Evolutionary conservation across 345 rosid genomes (phyloP), one percentile per base, ranked within the genome.

Genomic region (Hevea brasiliensis): DNA sequence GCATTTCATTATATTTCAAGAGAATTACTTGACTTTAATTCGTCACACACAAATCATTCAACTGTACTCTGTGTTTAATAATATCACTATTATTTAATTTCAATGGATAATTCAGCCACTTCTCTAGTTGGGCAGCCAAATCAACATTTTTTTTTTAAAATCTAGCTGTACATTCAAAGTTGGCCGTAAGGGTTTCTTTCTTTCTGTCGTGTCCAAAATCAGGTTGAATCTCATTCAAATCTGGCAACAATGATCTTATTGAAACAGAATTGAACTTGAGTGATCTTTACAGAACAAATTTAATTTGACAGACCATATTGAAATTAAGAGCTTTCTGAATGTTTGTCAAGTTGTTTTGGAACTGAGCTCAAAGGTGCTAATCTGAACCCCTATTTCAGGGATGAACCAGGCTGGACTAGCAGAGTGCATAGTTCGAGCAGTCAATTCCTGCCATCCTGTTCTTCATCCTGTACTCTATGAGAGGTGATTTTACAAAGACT

Each of bases 351-450:
- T 47, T 57, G 0, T 20, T 11, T 47, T 68, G 51, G 57, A 53
- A 27, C 10, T 42, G 40, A 57, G 32, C 66, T 70, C 40, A 37
- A 4, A 56, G 13, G 17, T 47, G 40, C 35, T 55, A 26, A 73
- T 53, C 21, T 42, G 45, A 47, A 32, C 60, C 53, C 8, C 66
- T 61, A 76, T 56, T 61, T 21, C 87, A 92, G 98, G 98, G 79
- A 88, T 92, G 94, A 88, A 90, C 72, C 90, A 94, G 87, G 98
- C 98, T 48, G 98, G 98, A 78, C 88, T 94, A 50, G 97, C 94
- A 47, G 98, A 94, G 83, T 89, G 98, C 82, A 89, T 94, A 72
- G 97, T 94, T 47, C 90, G 98, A 81, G 89, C 98, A 59, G 86
- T 94, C 54, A 92, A 82, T 84, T 83, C 93, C 44, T 92, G 98